phyloP scores from a whole-genome alignment of 164 flowering plant genomes.

The Piper betle region DNA sequence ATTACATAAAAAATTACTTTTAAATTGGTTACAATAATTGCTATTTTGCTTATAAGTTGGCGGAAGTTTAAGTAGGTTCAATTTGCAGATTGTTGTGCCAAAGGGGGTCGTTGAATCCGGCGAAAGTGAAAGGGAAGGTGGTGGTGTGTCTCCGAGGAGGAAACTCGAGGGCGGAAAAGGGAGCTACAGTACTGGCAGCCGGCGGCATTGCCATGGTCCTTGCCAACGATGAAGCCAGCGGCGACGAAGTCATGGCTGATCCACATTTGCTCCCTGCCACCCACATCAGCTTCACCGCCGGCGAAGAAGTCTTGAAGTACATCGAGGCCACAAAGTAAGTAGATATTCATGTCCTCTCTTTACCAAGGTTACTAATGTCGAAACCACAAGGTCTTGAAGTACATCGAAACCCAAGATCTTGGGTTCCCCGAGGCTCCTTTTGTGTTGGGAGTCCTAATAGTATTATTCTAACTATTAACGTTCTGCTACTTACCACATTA shows the following conservation, averaged over 20 bases:
- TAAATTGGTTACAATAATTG: not conserved
- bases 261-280: conserved; percentile 38
- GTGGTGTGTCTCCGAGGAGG: conserved; percentile 45
- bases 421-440: too few relatives aligned
- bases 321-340: conserved; percentile 37
- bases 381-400: too few relatives aligned
- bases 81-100: conserved; percentile 9
- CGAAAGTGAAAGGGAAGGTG: conserved; percentile 49
- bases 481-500: too few relatives aligned
- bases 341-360: conserved; percentile 6
- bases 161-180: conserved; percentile 29
- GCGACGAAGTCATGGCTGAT: conserved; percentile 25
- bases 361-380: too few relatives aligned
- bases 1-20: not conserved
- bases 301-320: conserved; percentile 25
- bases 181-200: conserved; percentile 16
- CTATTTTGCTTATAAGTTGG: not conserved
- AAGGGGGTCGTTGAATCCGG: conserved; percentile 28
- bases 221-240: conserved; percentile 20
- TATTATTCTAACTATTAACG: too few relatives aligned
- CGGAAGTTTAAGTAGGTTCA: too few relatives aligned
- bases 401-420: too few relatives aligned
- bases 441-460: too few relatives aligned
- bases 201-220: conserved; percentile 55
- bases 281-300: conserved; percentile 26